Base-by-base conservation (phyloP, 2,329 filamentous ascomycete genomes). In the Metarhizium humberi region DNA sequence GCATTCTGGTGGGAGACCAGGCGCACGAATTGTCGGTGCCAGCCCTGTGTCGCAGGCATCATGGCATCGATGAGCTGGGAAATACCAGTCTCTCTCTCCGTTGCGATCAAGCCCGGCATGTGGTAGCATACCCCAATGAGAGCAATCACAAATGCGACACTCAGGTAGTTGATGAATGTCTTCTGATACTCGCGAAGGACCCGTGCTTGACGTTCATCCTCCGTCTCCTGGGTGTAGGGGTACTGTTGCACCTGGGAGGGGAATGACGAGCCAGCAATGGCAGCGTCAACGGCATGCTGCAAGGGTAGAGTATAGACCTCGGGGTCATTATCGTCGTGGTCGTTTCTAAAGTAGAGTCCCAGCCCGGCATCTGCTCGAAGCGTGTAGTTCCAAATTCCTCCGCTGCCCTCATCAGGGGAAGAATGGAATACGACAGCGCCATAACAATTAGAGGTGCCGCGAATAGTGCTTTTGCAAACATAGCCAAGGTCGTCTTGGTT, bases 61-160 rank as follows among this genome's bases (percentile, higher is more conserved):
- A 90, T 90, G 51, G 86, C 83, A 69, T 91, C 87, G 40, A 90
- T 83, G 14, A 91, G 74, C 62, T 88, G 84, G 4, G 85, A 86
- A 71, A 90, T 84, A 2, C 87, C 87, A 6, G 80, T 70, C 68
- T 90, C 87, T 51, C 87, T 74, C 67, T 90, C 87, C 2, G 79
- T 78, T 3, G 86, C 85, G 68, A 89, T 82, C 60, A 87, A 77
- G 34, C 86, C 85, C 3, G 85, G 84, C 14, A 89, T 73, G 62
- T 90, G 87, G 63, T 90, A 90, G 52, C 81, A 81, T 5, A 90
- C 79, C 4, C 85, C 84, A 43, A 87, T 80, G 54, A 88, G 79
- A 5, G 81, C 85, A 58, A 89, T 80, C 63, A 88, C 82, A 62
- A 88, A 85, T 1, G 83, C 83, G 29, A 88, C 78, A 8, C 75